Percentiles rank a stretch among this genome's conserved stretches.
Evolutionary conservation across 2,329 filamentous ascomycete species (phyloP).

Genomic region (Penicillium sp.): DNA sequence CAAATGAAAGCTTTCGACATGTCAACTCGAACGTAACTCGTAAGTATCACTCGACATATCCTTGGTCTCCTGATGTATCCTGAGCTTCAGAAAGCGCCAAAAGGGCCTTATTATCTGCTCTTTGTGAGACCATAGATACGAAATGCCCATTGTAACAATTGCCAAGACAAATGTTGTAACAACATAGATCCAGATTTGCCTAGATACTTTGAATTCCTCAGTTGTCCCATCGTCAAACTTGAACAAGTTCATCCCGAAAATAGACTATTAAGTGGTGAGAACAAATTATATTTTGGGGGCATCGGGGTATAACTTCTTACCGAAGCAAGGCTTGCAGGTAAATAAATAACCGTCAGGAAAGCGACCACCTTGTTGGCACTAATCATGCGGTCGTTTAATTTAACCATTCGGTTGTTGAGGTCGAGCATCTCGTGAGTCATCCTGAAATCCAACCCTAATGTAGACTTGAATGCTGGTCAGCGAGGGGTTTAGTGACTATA

Average conservation of each 20-base stretch:
- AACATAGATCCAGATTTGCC: slow-evolving; percentile 24
- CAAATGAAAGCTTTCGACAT: not conserved
- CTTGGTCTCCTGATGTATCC: not conserved
- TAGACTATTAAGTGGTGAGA: slow-evolving; percentile 10
- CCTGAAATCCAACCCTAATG: slow-evolving; percentile 12
- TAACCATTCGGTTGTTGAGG: slow-evolving; percentile 11
- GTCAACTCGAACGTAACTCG: not conserved
- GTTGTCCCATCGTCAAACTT: slow-evolving; percentile 12
- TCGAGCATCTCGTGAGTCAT: slow-evolving; percentile 21
- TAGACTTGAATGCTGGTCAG: slow-evolving; percentile 11
- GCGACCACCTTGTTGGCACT: slow-evolving; percentile 21
- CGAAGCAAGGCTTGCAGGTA: slow-evolving; percentile 40
- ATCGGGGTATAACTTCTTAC: slow-evolving; percentile 21
- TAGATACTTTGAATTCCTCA: slow-evolving; percentile 14
- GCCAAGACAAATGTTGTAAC: slow-evolving; percentile 6
- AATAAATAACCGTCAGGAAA: slow-evolving; percentile 31
- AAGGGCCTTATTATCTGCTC: not conserved
- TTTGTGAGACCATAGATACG: slow-evolving; percentile 5
- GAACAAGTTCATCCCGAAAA: slow-evolving; percentile 27
- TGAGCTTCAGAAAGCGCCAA: not conserved
- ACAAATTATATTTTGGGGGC: not conserved
- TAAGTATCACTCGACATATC: not conserved
- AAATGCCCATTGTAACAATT: not conserved
- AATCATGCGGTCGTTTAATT: slow-evolving; percentile 2
- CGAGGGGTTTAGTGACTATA: not conserved